Base-by-base conservation (phyloP, 495 filamentous ascomycete species). In the Hypomontagnella monticulosa region DNA sequence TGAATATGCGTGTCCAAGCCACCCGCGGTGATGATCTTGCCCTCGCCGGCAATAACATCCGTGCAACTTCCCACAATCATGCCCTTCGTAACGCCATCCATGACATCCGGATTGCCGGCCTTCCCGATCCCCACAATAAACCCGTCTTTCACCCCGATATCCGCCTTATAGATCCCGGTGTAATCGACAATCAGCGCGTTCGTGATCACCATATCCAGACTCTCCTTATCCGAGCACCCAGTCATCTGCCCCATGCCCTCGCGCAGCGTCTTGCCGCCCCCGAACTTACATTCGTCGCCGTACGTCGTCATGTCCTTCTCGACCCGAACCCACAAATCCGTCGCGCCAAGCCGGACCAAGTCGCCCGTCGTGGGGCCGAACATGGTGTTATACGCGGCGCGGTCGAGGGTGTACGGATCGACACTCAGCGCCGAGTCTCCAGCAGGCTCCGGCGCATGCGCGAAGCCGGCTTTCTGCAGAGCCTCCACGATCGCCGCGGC, bases 211-310 rank as follows among this genome's bases (percentile, higher is more conserved):
- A 94, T 87, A 72, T 99, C 95, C 66, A 97, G 74, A 41, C 85
- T 88, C 18, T 95, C 86, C 2, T 79, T 73, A 69, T 93, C 87
- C 4, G 83, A 73, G 49, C 90, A 82, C 15, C 91, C 94, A 33
- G 86, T 89, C 5, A 93, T 91, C 78, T 97, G 93, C 8, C 93
- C 96, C 95, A 99, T 99, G 4, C 95, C 95, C 73, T 99, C 95
- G 46, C 95, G 83, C 50, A 99, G 75, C 18, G 91, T 94, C 84
- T 98, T 99, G 18, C 95, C 95, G 18, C 95, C 95, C 34, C 95
- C 95, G 78, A 99, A 98, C 44, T 89, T 89, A 72, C 93, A 97
- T 78, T 99, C 95, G 58, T 99, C 96, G 16, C 95, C 95, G 73
- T 96, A 94, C 10, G 79, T 78, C 4, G 93, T 92, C 55, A 86